Evolutionary conservation across 2,329 filamentous ascomycete genomes (phyloP).

Genomic region (Trichoderma harzianum): DNA sequence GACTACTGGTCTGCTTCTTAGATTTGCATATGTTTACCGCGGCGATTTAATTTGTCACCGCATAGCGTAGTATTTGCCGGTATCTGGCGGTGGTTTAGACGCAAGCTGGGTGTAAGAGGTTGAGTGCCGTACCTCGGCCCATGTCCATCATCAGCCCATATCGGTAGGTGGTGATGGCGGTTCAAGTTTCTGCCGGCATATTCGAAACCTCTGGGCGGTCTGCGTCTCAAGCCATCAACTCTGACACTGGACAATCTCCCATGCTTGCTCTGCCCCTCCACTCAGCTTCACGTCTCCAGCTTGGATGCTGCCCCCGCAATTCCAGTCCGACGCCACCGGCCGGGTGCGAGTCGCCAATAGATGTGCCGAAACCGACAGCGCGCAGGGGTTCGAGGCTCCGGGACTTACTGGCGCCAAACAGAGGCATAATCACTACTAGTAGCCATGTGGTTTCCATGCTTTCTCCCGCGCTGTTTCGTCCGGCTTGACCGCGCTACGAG

Average conservation of each 20-base stretch:
- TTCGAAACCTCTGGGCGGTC: background rate
- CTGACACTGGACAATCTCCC: background rate
- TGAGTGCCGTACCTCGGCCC: background rate
- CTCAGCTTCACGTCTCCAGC: constrained; percentile 1
- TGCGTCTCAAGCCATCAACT: background rate
- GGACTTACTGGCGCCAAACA: background rate
- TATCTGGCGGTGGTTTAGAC: background rate
- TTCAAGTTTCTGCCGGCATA: background rate
- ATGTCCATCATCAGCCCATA: background rate
- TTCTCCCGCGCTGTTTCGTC: background rate
- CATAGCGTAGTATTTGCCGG: background rate
- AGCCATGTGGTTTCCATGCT: background rate
- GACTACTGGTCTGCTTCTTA: too few relatives aligned
- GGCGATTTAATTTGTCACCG: too few relatives aligned
- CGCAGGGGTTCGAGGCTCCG: background rate
- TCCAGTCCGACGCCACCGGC: constrained; percentile 2
- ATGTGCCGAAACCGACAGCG: background rate
- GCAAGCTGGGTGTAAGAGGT: background rate
- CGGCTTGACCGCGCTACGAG: background rate
- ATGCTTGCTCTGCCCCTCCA: background rate
- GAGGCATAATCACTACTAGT: background rate
- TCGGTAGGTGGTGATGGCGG: background rate
- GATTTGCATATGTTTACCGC: too few relatives aligned
- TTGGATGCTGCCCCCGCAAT: background rate
- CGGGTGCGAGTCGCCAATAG: background rate